Base-by-base conservation (phyloP, 164 flowering plant genomes). In the Macadamia integrifolia region DNA sequence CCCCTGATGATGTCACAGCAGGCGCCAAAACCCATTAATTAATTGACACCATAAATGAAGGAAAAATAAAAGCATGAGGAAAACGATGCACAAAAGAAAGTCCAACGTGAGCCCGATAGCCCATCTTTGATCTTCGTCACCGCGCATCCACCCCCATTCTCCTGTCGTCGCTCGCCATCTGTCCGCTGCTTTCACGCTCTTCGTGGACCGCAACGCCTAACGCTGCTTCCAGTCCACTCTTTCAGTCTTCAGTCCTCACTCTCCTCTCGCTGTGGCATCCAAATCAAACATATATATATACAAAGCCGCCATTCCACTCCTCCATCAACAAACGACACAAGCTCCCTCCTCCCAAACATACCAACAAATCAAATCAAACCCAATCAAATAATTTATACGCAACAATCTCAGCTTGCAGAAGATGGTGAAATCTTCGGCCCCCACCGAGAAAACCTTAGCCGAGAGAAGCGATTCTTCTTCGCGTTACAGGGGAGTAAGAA, bases 401-500 rank as follows among this genome's bases (percentile, higher is more conserved):
- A 23, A 23, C 23, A 23, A 2, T 23, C 32, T 14, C 30, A 17
- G 12, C 60, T 35, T 5, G 14, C n/a, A 43, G 62, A 2, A 12
- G 4, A 63, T 63, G 66, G 66, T 46, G 66, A 63, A 63, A 46
- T 55, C 66, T 46, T 8, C 50, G 14, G 28, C 55, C 23, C 23
- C 23, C 9, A 46, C 30, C 62, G 62, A 15, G 6, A 60, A 13
- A 60, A 18, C 62, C 18, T 23, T 23, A 23, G 3, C 32, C 52
- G 50, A 35, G 30, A 18, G 8, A 18, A 63, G 66, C 46, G 44
- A 18, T 63, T 42, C 44, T 1, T 42, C 58, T 1, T 35, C 40
- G 40, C 66, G 56, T 55, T 87, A 72, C 74, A 84, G 72, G 72
- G 92, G 92, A 23, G 86, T 87, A 9, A 60, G 92, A 17, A 85